Percentiles rank a stretch among this genome's conserved stretches.
Conservation (phyloP, 495 filamentous ascomycete genomes). For the Neurospora tetraspora region DNA sequence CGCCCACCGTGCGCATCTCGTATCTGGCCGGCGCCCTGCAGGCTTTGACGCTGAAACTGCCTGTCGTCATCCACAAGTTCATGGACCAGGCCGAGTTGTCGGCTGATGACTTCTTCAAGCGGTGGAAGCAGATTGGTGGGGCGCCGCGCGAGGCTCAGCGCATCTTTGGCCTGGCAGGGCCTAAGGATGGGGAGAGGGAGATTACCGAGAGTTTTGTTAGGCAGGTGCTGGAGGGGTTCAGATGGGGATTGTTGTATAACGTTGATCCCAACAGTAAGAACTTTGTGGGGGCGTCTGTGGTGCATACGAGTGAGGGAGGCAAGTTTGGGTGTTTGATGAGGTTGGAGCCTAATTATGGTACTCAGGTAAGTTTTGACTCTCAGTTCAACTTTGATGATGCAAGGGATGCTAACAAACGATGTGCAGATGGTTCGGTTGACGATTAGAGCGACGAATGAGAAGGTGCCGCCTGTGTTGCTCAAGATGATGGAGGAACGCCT, state of each 20-base stretch:
- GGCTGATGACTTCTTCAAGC: constrained; percentile 93
- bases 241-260: constrained; percentile 74
- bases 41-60: constrained; percentile 83
- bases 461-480: constrained; percentile 66
- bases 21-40: constrained; percentile 93
- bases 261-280: constrained; percentile 90
- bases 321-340: constrained; percentile 92
- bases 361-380: constrained; percentile 48
- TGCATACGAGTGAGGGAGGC: constrained; percentile 71
- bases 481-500: constrained; percentile 81
- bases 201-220: constrained; percentile 50
- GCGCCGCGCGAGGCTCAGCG: constrained; percentile 75
- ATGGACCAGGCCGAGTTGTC: constrained; percentile 82
- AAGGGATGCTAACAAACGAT: not conserved
- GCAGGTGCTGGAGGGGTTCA: constrained; percentile 64
- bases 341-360: constrained; percentile 88
- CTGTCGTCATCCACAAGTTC: constrained; percentile 84
- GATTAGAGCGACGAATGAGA: constrained; percentile 87
- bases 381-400: not conserved
- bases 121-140: constrained; percentile 97
- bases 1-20: constrained; percentile 85
- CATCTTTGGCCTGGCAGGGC: constrained; percentile 56
- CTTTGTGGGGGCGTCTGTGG: constrained; percentile 83
- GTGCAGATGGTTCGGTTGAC: constrained; percentile 88
- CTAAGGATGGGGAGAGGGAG: constrained; percentile 42